Evolutionary conservation across 129 eudicot genomes (phyloP).

Genomic region (Logfia minima): DNA sequence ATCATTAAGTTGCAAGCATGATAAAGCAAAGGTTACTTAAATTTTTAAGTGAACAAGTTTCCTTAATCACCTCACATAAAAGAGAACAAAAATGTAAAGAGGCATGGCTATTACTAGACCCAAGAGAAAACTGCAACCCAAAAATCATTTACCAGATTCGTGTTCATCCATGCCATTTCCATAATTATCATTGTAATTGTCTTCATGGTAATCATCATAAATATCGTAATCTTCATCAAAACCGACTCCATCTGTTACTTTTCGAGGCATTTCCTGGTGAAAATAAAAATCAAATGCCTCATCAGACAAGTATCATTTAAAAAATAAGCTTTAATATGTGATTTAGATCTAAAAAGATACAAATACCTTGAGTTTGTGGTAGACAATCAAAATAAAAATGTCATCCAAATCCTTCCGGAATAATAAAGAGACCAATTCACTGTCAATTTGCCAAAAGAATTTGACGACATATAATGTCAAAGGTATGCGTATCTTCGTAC

Average conservation of each 20-base stretch:
- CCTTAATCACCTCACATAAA: neutral
- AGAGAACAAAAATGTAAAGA: slow-evolving; percentile 4
- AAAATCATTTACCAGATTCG: slow-evolving; percentile 41
- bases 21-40: neutral
- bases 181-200: slow-evolving; percentile 45
- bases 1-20: neutral
- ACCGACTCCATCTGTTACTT: slow-evolving; percentile 61
- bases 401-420: slow-evolving; percentile 25
- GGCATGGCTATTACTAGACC: slow-evolving; percentile 5
- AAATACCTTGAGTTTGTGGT: slow-evolving; percentile 1
- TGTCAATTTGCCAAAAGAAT: slow-evolving; percentile 1
- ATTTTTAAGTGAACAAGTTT: slow-evolving; percentile 12
- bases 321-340: neutral
- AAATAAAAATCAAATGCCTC: slow-evolving; percentile 4
- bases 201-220: slow-evolving; percentile 56
- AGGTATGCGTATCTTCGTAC: slow-evolving; percentile 19
- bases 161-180: slow-evolving; percentile 37
- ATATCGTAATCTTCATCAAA: slow-evolving; percentile 60
- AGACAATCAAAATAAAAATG: slow-evolving; percentile 18
- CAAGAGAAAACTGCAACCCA: slow-evolving; percentile 13
- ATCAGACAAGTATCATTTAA: neutral
- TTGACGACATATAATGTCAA: slow-evolving; percentile 7
- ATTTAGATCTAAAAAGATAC: neutral
- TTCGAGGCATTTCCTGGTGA: slow-evolving; percentile 73
- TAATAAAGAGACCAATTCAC: slow-evolving; percentile 11